Percentiles rank a stretch among this genome's conserved stretches.
phyloP scores from a whole-genome alignment of 768 basidiomycete genomes.

The Suillus weaverae region DNA sequence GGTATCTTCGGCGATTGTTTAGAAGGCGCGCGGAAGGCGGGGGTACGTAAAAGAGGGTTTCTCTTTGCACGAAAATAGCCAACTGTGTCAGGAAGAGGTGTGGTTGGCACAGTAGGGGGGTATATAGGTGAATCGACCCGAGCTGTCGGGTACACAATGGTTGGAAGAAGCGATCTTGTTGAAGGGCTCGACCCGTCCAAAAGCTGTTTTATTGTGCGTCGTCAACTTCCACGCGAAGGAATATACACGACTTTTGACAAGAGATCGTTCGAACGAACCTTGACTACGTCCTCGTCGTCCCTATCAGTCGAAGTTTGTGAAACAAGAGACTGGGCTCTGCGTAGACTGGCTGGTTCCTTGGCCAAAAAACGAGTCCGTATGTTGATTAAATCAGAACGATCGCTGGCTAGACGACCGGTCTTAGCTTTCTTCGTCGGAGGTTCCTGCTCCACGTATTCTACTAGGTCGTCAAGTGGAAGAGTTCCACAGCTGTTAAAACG shows the following conservation, averaged over 20 bases:
- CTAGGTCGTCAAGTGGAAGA: not conserved
- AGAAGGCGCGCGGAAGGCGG: slow-evolving; percentile 6
- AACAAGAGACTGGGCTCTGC: slow-evolving; percentile 40
- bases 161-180: slow-evolving; percentile 3
- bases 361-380: slow-evolving; percentile 22
- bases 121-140: not conserved
- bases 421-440: slow-evolving; percentile 21
- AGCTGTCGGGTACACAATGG: not conserved
- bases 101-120: slow-evolving; percentile 25
- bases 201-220: slow-evolving; percentile 13
- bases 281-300: slow-evolving; percentile 12
- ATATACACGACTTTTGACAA: not conserved
- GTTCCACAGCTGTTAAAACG: not conserved
- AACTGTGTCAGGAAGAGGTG: slow-evolving; percentile 25
- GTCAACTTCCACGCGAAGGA: slow-evolving; percentile 5
- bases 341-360: slow-evolving; percentile 39
- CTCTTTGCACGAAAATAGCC: slow-evolving; percentile 23
- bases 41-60: slow-evolving; percentile 26
- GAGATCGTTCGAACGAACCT: slow-evolving; percentile 9
- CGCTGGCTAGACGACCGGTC: slow-evolving; percentile 9
- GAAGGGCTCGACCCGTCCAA: slow-evolving; percentile 7
- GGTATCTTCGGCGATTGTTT: slow-evolving; percentile 13
- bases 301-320: slow-evolving; percentile 26
- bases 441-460: not conserved
- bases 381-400: not conserved